Evolutionary conservation across 305 asterid species (phyloP).

Genomic region (Ajuga reptans): DNA sequence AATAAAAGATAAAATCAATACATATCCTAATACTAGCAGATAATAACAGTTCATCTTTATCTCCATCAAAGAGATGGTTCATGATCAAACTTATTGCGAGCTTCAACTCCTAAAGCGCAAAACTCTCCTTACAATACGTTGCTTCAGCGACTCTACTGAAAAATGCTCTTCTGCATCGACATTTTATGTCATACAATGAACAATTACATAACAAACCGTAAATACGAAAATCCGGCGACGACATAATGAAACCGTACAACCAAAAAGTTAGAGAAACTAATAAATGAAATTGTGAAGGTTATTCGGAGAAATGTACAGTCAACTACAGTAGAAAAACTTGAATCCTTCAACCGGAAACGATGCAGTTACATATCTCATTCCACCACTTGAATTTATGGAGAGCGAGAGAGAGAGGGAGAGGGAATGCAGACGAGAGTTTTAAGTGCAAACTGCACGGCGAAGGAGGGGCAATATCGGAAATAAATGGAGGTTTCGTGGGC

Average conservation of each 20-base stretch:
- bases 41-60: no score
- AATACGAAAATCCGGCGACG: neutral
- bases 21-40: no score
- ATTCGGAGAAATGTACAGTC: neutral
- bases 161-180: neutral
- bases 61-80: no score
- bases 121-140: neutral
- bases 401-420: neutral
- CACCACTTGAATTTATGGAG: neutral
- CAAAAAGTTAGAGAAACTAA: neutral
- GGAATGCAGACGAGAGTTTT: neutral
- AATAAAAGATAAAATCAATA: neutral
- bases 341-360: neutral
- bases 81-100: neutral
- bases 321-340: slow-evolving; percentile 6
- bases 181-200: slow-evolving; percentile 1
- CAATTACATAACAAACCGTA: neutral
- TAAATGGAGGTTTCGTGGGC: neutral
- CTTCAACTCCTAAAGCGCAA: neutral
- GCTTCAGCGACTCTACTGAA: slow-evolving; percentile 14
- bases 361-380: neutral
- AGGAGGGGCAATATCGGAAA: slow-evolving; percentile 17
- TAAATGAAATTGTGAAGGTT: neutral
- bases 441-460: neutral
- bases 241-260: neutral